Base-by-base conservation (phyloP, 352 stramenopile genomes). In the Pythium sukuiense region DNA sequence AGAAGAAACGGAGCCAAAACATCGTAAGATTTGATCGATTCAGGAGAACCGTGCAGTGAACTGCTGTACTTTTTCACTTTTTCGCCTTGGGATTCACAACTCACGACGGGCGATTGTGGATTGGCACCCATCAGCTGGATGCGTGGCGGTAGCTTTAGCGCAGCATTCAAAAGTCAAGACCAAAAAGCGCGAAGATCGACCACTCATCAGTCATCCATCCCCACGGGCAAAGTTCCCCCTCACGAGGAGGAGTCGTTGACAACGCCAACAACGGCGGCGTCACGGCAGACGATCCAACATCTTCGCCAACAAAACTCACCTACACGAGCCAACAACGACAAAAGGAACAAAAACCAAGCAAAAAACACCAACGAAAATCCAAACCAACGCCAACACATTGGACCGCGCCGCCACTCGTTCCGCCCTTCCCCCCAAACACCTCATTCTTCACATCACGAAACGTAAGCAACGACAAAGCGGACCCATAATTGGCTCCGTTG, bases 401-500 rank as follows among this genome's bases (percentile, higher is more conserved):
- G 9, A 16, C 20, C 20, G 20, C 48, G 48, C 20, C 20, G 27
- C 48, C 45, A 53, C 45, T 53, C 45, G 24, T 53, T 53, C 45
- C 48, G 48, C 48, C 48, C n/a, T 33, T 33, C 48, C 9, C 46
- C 20, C 24, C 18, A 55, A 3, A 27, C 37, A 2, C 37, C 37
- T 3, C 39, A n/a, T 2, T n/a, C 39, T 48, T 48, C 39, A 48
- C 12, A 48, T 48, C 39, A 48, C 3, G 27, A 33, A 33, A 29
- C 48, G 48, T 18, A 55, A 55, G 24, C 32, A 55, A 55, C 48
- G 48, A 55, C 8, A 55, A 55, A 48, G 39, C 39, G 39, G 39
- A 48, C 18, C 39, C 39, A 48, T 48, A 35, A 8, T 35, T 35
- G 32, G 32, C n/a, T n/a, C 3, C 37, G 37, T 45, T 18, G 37